phyloP scores from a whole-genome alignment of 306 rosid genomes.

The Nissolia schottii region DNA sequence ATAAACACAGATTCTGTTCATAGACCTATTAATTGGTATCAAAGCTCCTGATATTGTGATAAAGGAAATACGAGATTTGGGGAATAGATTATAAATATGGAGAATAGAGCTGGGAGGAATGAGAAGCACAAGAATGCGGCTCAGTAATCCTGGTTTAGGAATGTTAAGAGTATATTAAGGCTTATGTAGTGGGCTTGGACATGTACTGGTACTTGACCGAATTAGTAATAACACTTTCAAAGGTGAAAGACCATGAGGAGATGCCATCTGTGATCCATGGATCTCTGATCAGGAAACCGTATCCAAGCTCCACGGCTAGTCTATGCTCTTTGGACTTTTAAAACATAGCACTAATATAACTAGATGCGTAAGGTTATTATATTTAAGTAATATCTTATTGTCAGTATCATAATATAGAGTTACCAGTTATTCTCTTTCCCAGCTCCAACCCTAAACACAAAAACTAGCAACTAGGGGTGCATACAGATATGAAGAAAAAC shows the following conservation, averaged over 20 bases:
- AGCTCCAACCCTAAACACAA: neutral
- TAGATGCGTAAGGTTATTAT: neutral
- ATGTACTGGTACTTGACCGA: neutral
- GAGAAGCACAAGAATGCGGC: neutral
- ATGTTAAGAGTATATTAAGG: too few relatives aligned
- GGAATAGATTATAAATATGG: neutral
- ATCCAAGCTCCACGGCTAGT: too few relatives aligned
- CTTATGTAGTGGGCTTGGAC: neutral
- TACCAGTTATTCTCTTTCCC: neutral
- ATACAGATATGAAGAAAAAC: constrained; percentile 10
- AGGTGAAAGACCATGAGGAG: neutral
- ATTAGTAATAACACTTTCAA: neutral
- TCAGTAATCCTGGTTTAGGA: neutral
- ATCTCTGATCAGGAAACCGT: too few relatives aligned
- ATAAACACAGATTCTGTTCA: too few relatives aligned
- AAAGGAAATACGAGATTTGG: neutral
- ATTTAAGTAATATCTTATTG: neutral
- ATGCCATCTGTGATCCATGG: neutral
- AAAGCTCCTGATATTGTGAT: neutral
- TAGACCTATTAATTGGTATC: too few relatives aligned
- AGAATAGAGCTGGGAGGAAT: neutral
- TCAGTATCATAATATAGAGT: neutral
- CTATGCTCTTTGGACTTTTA: too few relatives aligned
- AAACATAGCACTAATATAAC: too few relatives aligned
- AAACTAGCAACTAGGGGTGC: constrained; percentile 1